Base-by-base conservation (phyloP, 2,329 filamentous ascomycete species). In the Pseudopithomyces chartarum region DNA sequence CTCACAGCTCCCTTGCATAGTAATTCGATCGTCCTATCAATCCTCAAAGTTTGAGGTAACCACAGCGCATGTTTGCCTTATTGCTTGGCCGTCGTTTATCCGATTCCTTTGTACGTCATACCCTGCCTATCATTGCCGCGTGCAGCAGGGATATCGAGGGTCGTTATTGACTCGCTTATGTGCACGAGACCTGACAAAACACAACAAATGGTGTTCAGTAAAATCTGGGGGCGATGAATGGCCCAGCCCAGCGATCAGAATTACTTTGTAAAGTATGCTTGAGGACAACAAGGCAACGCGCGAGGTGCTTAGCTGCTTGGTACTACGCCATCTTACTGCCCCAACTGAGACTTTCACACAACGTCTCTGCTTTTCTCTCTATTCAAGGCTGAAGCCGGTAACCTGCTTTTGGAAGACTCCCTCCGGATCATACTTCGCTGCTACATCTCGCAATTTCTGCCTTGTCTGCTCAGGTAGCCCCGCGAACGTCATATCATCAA, bases 301-400 rank as follows among this genome's bases (percentile, higher is more conserved):
- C 26, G 8, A 29, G 26, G 26, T 29, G 8, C 8, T 29, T 29
- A 29, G 26, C 8, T 8, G 26, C 26, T 29, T 29, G 26, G 26
- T 29, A 29, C 8, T 29, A 29, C 26, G 26, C 26, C 26, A 29
- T 29, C 26, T 29, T 8, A 29, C 26, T 29, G 26, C 8, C 4
- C 8, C 26, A 8, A 29, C 4, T 8, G 8, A 29, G 26, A 29
- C 26, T 8, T 29, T 8, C 26, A 29, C 8, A 29, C 26, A 29
- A 8, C 26, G 4, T 29, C 26, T 29, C 8, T 29, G 26, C 4
- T 29, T 29, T 8, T 29, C 5, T n/a, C 11, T 36, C 45, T 47
- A 47, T 26, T 32, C 36, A 3, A 66, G 39, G 52, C 68, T 70
- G 49, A 70, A 68, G 2, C 67, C 67, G 8, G 61, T 59, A 7